Base-by-base conservation (phyloP, 2,329 filamentous ascomycete genomes). In the Pseudogymnoascus sp. region DNA sequence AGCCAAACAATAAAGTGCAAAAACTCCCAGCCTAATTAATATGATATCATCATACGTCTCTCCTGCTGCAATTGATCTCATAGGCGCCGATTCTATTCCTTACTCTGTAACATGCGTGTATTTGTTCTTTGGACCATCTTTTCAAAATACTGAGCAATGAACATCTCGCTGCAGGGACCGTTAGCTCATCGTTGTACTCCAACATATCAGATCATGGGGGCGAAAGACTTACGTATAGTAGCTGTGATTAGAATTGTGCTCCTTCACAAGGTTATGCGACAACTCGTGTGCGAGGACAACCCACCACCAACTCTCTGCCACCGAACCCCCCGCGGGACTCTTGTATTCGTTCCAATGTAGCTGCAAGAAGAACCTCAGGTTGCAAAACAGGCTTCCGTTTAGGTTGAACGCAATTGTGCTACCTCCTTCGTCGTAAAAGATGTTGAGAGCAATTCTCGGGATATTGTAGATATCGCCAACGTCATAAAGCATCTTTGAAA, bases 241-340 rank as follows among this genome's bases (percentile, higher is more conserved):
- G 69, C 87, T 90, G 75, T 96, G 91, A 61, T 89, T 83, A 14
- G 89, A 80, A 70, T 88, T 88, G 74, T 97, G 93, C 66, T 85
- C 82, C 38, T 78, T 76, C 7, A 96, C 91, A 62, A 99, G 77
- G 73, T 99, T 99, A 76, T 99, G 94, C 63, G 94, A 92, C 74
- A 99, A 77, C 77, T 99, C 95, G 73, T 99, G 94, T 65, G 92
- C 95, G 65, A 97, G 74, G n/a, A 94, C 92, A 66, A 96, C 89
- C 84, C 89, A 97, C 93, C 93, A 97, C 80, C 92, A 96, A 1
- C 88, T 84, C 63, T 85, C 79, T 2, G 90, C 83, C 61, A 80
- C 76, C 2, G 73, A 22, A 60, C 22, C 73, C 58, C 63, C 76
- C 58, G 66, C 67, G 64, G 68, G 71, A 58, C 85, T 73, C 65